phyloP scores from a whole-genome alignment of 2,329 filamentous ascomycete genomes.

The Metarhizium robertsii region DNA sequence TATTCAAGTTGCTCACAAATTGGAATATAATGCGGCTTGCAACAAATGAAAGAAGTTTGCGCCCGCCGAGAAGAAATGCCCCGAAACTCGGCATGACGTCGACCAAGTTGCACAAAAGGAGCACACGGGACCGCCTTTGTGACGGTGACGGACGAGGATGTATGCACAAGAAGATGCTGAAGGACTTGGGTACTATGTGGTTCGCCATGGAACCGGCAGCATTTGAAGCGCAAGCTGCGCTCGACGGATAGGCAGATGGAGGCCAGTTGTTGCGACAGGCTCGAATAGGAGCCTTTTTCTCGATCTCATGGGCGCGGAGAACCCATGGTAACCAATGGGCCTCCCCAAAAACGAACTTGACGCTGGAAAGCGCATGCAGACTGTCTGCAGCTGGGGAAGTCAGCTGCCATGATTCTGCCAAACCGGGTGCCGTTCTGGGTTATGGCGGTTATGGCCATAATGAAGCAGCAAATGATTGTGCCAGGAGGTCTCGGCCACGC shows the following conservation, averaged over 20 bases:
- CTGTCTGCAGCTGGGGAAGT: neutral
- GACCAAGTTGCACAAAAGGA: neutral
- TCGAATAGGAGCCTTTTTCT: neutral
- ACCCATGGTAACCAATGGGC: neutral
- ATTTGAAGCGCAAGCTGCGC: too few species aligned
- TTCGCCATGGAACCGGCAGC: too few species aligned
- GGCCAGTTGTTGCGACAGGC: neutral
- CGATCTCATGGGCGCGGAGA: neutral
- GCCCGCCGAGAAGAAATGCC: neutral
- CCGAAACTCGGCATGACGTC: neutral
- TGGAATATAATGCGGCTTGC: neutral
- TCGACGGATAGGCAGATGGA: neutral
- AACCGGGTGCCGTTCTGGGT: slow-evolving; percentile 4
- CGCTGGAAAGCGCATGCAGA: neutral
- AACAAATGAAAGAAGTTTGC: neutral
- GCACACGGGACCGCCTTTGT: neutral
- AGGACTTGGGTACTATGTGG: too few species aligned
- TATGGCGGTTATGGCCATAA: neutral
- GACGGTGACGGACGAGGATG: neutral
- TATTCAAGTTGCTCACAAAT: neutral
- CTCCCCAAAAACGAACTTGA: neutral
- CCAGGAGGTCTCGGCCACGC: slow-evolving; percentile 1
- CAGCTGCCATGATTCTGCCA: slow-evolving; percentile 1
- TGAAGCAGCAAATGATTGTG: slow-evolving; percentile 1
- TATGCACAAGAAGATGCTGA: too few species aligned